phyloP scores from a whole-genome alignment of 495 filamentous ascomycete species.

The Penicilliopsis zonata region DNA sequence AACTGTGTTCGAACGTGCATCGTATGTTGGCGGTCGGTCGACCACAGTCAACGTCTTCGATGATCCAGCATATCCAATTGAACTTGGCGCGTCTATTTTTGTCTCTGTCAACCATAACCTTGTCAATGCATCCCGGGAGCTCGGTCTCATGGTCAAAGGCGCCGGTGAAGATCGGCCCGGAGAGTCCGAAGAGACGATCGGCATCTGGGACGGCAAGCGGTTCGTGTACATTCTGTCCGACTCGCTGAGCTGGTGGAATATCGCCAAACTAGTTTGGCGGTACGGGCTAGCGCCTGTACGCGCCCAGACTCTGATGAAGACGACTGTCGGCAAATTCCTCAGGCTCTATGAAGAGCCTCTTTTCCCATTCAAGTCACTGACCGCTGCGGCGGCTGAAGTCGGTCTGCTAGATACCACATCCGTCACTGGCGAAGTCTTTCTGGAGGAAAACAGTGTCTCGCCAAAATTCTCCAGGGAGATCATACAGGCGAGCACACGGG shows the following conservation, averaged over 20 bases:
- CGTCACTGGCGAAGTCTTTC: constrained; percentile 56
- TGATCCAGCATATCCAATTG: constrained; percentile 57
- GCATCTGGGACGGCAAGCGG: constrained; percentile 70
- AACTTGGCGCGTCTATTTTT: constrained; percentile 89
- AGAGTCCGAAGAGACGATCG: constrained; percentile 41
- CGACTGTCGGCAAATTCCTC: constrained; percentile 60
- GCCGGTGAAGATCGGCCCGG: constrained; percentile 19
- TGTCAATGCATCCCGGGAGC: constrained; percentile 56
- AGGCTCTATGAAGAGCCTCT: constrained; percentile 67
- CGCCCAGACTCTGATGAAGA: constrained; percentile 61
- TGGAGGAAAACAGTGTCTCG: constrained; percentile 56
- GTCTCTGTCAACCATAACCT: constrained; percentile 78
- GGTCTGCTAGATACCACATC: constrained; percentile 53
- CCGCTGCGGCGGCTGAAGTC: constrained; percentile 48
- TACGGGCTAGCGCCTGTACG: constrained; percentile 72
- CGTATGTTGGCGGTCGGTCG: constrained; percentile 75
- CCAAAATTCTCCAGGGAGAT: constrained; percentile 65
- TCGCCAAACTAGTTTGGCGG: constrained; percentile 67
- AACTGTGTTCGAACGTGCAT: constrained; percentile 76
- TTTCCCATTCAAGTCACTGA: constrained; percentile 75
- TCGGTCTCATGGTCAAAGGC: constrained; percentile 45
- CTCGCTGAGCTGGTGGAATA: constrained; percentile 62
- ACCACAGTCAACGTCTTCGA: constrained; percentile 78
- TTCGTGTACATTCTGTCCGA: constrained; percentile 59
- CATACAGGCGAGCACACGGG: constrained; percentile 82